These are phyloP conservation scores for Neoascochyta sp. DNA, from an alignment of 2,329 filamentous ascomycete genomes.

Conservation along the genomic window DNA sequence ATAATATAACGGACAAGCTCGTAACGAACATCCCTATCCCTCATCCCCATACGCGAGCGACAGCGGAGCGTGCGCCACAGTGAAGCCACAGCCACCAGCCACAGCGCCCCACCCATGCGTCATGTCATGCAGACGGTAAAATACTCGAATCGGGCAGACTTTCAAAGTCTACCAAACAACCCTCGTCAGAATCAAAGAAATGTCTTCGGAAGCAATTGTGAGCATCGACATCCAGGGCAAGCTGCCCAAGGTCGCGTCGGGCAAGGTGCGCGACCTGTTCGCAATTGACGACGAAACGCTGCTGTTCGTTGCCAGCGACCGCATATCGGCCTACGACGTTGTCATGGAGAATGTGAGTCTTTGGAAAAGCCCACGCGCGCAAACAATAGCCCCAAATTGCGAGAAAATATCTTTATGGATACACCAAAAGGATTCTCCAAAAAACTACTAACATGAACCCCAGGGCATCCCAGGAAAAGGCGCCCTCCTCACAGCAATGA, in stretches of 20 bases:
- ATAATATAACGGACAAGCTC: too few relatives aligned
- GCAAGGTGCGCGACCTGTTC: slow-evolving; percentile 82
- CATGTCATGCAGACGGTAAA: slow-evolving; percentile 14
- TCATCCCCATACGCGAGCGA: too few relatives aligned
- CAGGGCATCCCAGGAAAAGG: slow-evolving; percentile 68
- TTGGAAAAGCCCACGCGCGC: slow-evolving; percentile 4
- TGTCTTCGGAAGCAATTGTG: slow-evolving; percentile 28
- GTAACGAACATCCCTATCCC: too few relatives aligned
- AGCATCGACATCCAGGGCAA: slow-evolving; percentile 35
- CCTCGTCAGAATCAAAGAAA: slow-evolving; percentile 10
- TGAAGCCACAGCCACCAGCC: neutral
- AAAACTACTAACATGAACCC: slow-evolving; percentile 1
- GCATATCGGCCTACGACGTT: slow-evolving; percentile 94
- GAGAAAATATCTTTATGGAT: too few relatives aligned
- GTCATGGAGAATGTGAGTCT: slow-evolving; percentile 72
- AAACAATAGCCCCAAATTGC: neutral
- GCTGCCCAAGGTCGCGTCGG: slow-evolving; percentile 52
- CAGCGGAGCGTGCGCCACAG: too few relatives aligned
- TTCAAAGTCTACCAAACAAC: slow-evolving; percentile 2
- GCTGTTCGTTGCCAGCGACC: slow-evolving; percentile 81
- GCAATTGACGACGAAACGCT: slow-evolving; percentile 65
- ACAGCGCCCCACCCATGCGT: slow-evolving; percentile 12
- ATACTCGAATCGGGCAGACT: too few relatives aligned
- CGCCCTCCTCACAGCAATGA: slow-evolving; percentile 63
- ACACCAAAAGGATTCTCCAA: too few relatives aligned